Percentiles rank a stretch among this genome's conserved stretches.
Conservation (phyloP, 1,284 basidiomycete genomes). For the Melanopsichium pennsylvanicum region DNA sequence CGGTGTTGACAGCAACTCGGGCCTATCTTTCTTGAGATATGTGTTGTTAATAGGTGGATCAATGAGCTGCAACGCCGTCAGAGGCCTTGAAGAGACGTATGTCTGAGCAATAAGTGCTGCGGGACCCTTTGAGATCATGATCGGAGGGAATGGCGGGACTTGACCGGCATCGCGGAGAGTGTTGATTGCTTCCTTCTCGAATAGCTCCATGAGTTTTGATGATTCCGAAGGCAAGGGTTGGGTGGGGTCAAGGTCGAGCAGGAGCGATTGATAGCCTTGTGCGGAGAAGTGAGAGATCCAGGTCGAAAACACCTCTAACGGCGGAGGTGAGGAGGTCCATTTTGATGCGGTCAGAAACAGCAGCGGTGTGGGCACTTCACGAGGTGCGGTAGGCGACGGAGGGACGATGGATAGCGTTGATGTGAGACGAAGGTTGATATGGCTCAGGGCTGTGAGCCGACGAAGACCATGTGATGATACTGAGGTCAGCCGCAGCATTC, state of each 20-base stretch:
- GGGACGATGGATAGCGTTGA: slow-evolving; percentile 24
- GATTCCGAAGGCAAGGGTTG: slow-evolving; percentile 19
- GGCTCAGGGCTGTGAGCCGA: neutral
- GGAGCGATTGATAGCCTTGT: slow-evolving; percentile 44
- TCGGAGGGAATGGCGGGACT: slow-evolving; percentile 54
- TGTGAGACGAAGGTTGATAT: slow-evolving; percentile 17
- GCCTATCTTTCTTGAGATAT: slow-evolving; percentile 21
- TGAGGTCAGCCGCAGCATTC: slow-evolving; percentile 16
- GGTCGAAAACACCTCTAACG: slow-evolving; percentile 19
- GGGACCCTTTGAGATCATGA: slow-evolving; percentile 46
- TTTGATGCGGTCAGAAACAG: slow-evolving; percentile 54
- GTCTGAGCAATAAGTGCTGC: slow-evolving; percentile 51
- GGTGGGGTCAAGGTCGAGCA: slow-evolving; percentile 56
- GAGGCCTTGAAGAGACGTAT: slow-evolving; percentile 58
- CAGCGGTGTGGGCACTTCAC: slow-evolving; percentile 60
- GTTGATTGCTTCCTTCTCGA: slow-evolving; percentile 39
- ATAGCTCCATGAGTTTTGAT: slow-evolving; percentile 29
- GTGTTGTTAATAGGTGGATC: slow-evolving; percentile 54
- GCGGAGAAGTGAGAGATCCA: slow-evolving; percentile 31
- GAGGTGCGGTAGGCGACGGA: slow-evolving; percentile 11
- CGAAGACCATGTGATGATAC: slow-evolving; percentile 11
- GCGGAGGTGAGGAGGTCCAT: slow-evolving; percentile 40
- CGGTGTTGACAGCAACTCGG: slow-evolving; percentile 26
- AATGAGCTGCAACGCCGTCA: slow-evolving; percentile 55
- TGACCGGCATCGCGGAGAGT: slow-evolving; percentile 28